Evolutionary conservation across 805 yeast species (phyloP), one percentile per base, ranked within the genome.

Genomic region (Starmerella potacharoeniae): DNA sequence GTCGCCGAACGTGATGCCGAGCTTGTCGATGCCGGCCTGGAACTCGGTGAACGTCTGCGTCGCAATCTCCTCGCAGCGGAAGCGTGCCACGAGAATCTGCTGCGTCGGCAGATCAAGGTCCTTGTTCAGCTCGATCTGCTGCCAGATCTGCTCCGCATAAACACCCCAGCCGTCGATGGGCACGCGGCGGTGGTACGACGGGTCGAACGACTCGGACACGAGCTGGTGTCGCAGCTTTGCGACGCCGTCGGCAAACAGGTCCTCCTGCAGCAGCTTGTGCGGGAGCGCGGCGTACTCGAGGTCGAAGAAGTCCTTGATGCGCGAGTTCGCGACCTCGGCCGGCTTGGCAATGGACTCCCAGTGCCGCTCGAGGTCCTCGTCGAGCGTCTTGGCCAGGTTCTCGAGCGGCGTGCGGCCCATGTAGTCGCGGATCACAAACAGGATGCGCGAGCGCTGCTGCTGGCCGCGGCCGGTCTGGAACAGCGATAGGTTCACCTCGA

Each of bases 91-190:
- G 57, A 93, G 74, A 35, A 87, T 86, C 68, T 93, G 98, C 66
- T 93, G 98, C 1, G 97, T 90, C 31, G 98, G 98, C 60, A 93
- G 75, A 70, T 93, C 98, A 59, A 93, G 77, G 67, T 93, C 98
- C 69, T 88, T 90, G 71, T 93, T 93, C 58, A 77, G 76, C 68
- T 88, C 95, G 64, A 93, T 93, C 69, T 88, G 96, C 51, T 86
- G 83, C 98, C 98, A 93, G 61, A 95, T 83, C 65, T 83, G 85
- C 53, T 81, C 83, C 0, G 96, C 89, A 64, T 93, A 93, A 68
- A 89, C 70, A 4, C 91, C 78, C 97, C 98, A 93, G 29, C 97
- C 97, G 70, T 93, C 98, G 52, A 91, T 75, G 10, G 98, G 98
- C 54, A 93, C 81, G 49, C 77, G 75, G 61, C 93, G 89, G 65